These are phyloP conservation scores for Aspergillus incahuasiensis DNA, from an alignment of 495 filamentous ascomycete species.

Conservation along the genomic window DNA sequence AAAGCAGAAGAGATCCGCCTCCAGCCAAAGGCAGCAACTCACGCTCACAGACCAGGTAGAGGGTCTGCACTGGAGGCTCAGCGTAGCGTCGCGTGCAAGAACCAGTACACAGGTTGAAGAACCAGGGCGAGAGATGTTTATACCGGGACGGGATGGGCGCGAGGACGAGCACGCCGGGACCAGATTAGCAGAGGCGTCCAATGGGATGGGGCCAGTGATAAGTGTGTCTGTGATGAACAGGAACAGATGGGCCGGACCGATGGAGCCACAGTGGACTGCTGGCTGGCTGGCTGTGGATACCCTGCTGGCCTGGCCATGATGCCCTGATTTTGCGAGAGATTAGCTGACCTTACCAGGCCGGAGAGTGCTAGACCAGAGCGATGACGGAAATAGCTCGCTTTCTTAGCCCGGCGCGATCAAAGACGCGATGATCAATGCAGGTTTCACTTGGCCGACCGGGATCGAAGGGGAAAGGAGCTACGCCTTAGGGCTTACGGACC, in stretches of 20 bases:
- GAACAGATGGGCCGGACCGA: too few species aligned
- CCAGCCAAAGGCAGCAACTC: too few species aligned
- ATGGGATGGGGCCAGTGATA: background rate
- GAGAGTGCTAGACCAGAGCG: too few species aligned
- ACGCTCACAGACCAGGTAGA: background rate
- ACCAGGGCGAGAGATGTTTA: background rate
- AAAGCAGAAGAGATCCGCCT: too few species aligned
- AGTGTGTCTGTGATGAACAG: too few species aligned
- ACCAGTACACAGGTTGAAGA: too few species aligned
- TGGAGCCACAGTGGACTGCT: background rate
- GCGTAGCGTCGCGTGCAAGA: background rate
- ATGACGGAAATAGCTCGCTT: slow-evolving; percentile 4
- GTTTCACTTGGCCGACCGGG: slow-evolving; percentile 13
- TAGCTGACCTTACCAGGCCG: background rate
- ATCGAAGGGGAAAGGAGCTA: background rate
- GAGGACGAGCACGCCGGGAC: too few species aligned
- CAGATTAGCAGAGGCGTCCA: background rate
- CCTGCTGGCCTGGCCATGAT: too few species aligned
- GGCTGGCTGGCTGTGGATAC: too few species aligned
- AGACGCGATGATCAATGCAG: slow-evolving; percentile 5
- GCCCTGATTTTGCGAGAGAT: too few species aligned
- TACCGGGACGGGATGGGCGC: background rate
- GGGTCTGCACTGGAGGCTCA: slow-evolving; percentile 5
- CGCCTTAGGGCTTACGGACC: slow-evolving; percentile 10
- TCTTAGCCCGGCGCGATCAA: too few species aligned